Evolutionary conservation across 2,329 filamentous ascomycete species (phyloP), one percentile per base, ranked within the genome.

Genomic region (Albophoma yamanashiensis): DNA sequence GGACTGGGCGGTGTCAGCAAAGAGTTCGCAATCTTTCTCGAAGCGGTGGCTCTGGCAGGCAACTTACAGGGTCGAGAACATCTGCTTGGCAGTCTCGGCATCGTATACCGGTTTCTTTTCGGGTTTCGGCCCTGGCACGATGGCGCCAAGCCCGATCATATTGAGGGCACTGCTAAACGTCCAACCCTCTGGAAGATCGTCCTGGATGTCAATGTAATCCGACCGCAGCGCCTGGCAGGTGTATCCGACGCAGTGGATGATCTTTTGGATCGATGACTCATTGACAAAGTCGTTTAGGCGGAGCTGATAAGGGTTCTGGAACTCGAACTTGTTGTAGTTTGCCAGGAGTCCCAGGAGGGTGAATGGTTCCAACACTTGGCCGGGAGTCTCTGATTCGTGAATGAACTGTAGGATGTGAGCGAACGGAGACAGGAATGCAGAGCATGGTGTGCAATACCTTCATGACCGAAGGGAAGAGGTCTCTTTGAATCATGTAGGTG

Each of bases 301-400:
- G 63, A 95, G 78, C 67, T 94, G 89, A 68, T 99, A 99, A 0
- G 93, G 93, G 67, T 99, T 99, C 71, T 96, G 92, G 60, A 95
- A 93, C 74, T 99, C 94, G 69, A 99, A 99, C 73, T 97, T 99
- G 82, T 99, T 97, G 81, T 97, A 97, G 75, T 97, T 99, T 64
- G 91, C 89, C 58, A 99, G 79, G 4, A 97, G 80, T 15, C 93
- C 93, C 25, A 97, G 80, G 12, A 97, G 82, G 17, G 88, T 84
- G 65, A 97, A 92, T 0, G 93, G 89, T 61, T 89, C 84, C 52
- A 91, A 82, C 61, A 84, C 84, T 67, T 82, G 80, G 22, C 79
- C 76, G 40, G 83, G 79, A 31, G 82, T 80, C 62, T 91, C 86
- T 53, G 87, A 83, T 65, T 96, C 91, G 76, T 94, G 89, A 62